phyloP scores from a whole-genome alignment of 108 stramenopile genomes.

The Nitzschia sp. region DNA sequence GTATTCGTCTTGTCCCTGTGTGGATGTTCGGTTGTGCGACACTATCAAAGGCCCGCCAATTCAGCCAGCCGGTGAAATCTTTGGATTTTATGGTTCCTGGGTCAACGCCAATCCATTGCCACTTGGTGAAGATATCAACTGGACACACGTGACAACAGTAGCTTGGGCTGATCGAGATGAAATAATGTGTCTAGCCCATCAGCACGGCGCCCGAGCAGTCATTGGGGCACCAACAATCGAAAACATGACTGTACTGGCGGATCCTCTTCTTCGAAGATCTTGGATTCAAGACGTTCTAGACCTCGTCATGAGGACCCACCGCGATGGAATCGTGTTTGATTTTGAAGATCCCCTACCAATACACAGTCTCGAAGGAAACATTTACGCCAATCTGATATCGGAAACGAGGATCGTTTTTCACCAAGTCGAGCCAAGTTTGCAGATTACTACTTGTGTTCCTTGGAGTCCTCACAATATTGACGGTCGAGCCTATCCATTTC shows the following conservation, averaged over 20 bases:
- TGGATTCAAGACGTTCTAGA: conserved; percentile 33
- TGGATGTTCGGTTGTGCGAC: conserved; percentile 29
- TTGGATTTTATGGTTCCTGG: conserved; percentile 33
- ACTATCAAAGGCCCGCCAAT: conserved; percentile 25
- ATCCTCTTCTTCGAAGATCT: not conserved
- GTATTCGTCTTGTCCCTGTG: conserved; percentile 41
- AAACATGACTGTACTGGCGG: conserved; percentile 9
- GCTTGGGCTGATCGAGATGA: conserved; percentile 41
- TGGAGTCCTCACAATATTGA: conserved; percentile 56
- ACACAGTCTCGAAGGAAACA: conserved; percentile 6
- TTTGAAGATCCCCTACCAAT: conserved; percentile 29
- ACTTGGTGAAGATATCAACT: conserved; percentile 28
- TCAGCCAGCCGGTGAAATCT: conserved; percentile 26
- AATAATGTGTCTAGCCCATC: conserved; percentile 42
- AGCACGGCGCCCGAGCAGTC: conserved; percentile 29
- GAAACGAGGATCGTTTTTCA: conserved; percentile 41
- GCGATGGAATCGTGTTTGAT: conserved; percentile 50
- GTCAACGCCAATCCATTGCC: not conserved
- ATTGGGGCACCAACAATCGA: conserved; percentile 14
- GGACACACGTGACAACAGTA: conserved; percentile 43
- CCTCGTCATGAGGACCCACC: conserved; percentile 10
- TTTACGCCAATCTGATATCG: conserved; percentile 33
- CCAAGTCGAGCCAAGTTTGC: conserved; percentile 22
- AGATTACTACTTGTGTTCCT: conserved; percentile 46
- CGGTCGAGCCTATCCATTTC: conserved; percentile 42